Percentiles rank a stretch among this genome's conserved stretches.
Conservation (phyloP, 495 filamentous ascomycete genomes). For the Lindgomyces ingoldianus region DNA sequence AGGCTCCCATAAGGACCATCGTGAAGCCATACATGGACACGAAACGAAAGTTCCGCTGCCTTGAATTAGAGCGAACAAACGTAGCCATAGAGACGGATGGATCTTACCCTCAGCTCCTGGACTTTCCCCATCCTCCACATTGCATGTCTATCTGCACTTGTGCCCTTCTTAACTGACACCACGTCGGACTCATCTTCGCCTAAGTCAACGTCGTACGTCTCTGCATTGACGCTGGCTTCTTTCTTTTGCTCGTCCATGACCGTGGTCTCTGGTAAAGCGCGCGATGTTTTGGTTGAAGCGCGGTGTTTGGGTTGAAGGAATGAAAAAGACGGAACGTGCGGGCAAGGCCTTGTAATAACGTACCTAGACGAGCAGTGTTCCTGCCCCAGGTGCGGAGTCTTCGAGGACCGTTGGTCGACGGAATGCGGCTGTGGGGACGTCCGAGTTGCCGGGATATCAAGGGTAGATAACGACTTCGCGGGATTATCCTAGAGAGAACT, state of each 20-base stretch:
- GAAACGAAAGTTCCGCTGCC: slow-evolving; percentile 35
- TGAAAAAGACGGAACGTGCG: no score
- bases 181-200: slow-evolving; percentile 14
- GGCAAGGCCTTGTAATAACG: no score
- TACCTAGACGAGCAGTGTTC: no score
- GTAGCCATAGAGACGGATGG: neutral
- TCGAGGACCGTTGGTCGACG: no score
- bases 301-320: neutral
- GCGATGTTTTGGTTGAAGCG: neutral
- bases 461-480: neutral
- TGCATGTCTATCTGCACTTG: slow-evolving; percentile 21
- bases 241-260: slow-evolving; percentile 11
- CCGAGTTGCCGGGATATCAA: neutral
- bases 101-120: slow-evolving; percentile 31
- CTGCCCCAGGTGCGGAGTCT: no score
- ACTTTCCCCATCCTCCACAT: slow-evolving; percentile 37
- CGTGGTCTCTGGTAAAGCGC: neutral
- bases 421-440: neutral
- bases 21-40: slow-evolving; percentile 37
- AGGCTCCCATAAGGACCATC: slow-evolving; percentile 32
- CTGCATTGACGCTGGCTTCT: slow-evolving; percentile 4
- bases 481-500: neutral
- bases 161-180: slow-evolving; percentile 26
- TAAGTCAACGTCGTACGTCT: slow-evolving; percentile 18
- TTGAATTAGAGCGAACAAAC: slow-evolving; percentile 4